Conservation (phyloP, 257 asterid species). For the Agastache rugosa region DNA sequence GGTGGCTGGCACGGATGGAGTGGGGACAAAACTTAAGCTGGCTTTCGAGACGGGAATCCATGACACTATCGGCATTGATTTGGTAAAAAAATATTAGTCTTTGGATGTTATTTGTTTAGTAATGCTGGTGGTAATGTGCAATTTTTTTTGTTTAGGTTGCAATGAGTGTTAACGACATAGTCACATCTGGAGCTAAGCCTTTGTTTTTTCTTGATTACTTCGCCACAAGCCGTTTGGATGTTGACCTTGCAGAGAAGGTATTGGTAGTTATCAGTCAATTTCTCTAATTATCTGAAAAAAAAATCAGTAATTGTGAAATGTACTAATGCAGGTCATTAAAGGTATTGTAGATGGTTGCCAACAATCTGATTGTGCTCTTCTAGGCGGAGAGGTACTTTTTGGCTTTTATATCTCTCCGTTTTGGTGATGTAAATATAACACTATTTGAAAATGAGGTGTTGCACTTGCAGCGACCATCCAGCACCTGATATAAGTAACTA, state of each 20-base stretch:
- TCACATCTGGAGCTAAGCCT: constrained; percentile 98
- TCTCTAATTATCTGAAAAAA: neutral
- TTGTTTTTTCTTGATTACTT: constrained; percentile 95
- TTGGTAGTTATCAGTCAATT: neutral
- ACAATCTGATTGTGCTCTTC: constrained; percentile 83
- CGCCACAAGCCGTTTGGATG: constrained; percentile 90
- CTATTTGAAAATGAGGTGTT: neutral
- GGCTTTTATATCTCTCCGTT: neutral
- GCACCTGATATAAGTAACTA: neutral
- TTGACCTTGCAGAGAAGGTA: constrained; percentile 97
- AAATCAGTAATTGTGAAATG: constrained; percentile 10
- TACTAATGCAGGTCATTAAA: constrained; percentile 75
- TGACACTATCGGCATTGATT: constrained; percentile 93
- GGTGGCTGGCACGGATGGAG: constrained; percentile 98
- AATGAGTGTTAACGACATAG: constrained; percentile 95
- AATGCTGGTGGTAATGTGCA: constrained; percentile 19
- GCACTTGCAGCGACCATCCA: neutral
- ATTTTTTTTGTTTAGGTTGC: constrained; percentile 67
- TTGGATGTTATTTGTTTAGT: constrained; percentile 12
- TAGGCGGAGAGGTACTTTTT: constrained; percentile 90
- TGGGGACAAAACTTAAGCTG: constrained; percentile 91
- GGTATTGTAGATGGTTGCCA: constrained; percentile 95
- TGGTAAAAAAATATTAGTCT: constrained; percentile 49
- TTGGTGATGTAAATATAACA: neutral
- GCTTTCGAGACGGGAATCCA: constrained; percentile 98